phyloP scores from a whole-genome alignment of 1,284 basidiomycete genomes.

The Blastosporella zonata region DNA sequence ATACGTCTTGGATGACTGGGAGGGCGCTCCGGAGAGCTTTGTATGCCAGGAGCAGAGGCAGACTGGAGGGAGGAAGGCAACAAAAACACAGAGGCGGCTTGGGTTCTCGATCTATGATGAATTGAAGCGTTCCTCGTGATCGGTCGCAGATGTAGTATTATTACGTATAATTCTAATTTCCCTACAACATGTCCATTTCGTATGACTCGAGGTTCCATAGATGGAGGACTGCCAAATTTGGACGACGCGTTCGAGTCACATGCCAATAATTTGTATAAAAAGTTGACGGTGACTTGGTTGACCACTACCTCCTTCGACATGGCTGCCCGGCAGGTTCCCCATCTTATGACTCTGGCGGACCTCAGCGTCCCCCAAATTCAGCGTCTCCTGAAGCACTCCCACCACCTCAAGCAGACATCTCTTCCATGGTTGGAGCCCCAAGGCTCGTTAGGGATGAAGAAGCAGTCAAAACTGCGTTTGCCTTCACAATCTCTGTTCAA shows the following conservation, averaged over 20 bases:
- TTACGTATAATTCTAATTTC: not conserved
- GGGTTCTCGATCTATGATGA: constrained; percentile 84
- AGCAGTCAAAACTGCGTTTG: constrained; percentile 43
- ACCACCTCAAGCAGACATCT: constrained; percentile 59
- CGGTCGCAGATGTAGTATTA: not conserved
- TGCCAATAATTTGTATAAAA: constrained; percentile 3
- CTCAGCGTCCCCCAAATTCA: constrained; percentile 70
- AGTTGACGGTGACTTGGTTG: not conserved
- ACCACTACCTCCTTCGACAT: constrained; percentile 2
- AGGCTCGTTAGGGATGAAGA: constrained; percentile 26
- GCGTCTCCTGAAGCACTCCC: constrained; percentile 59
- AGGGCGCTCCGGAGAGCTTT: constrained; percentile 90
- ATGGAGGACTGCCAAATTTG: constrained; percentile 6
- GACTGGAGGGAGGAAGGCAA: constrained; percentile 86
- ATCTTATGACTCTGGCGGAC: constrained; percentile 85
- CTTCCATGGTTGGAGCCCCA: constrained; percentile 57
- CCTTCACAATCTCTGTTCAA: constrained; percentile 71
- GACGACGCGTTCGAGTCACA: constrained; percentile 8
- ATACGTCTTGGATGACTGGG: constrained; percentile 90
- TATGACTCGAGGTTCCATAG: too few species aligned
- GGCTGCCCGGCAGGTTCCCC: constrained; percentile 44
- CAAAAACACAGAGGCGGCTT: constrained; percentile 85
- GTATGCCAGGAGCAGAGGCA: constrained; percentile 94
- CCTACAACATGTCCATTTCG: too few species aligned
- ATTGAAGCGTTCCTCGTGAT: constrained; percentile 34